Evolutionary conservation across 1,139 yeast genomes (phyloP).

Genomic region (Trichomonascaceae sp.): DNA sequence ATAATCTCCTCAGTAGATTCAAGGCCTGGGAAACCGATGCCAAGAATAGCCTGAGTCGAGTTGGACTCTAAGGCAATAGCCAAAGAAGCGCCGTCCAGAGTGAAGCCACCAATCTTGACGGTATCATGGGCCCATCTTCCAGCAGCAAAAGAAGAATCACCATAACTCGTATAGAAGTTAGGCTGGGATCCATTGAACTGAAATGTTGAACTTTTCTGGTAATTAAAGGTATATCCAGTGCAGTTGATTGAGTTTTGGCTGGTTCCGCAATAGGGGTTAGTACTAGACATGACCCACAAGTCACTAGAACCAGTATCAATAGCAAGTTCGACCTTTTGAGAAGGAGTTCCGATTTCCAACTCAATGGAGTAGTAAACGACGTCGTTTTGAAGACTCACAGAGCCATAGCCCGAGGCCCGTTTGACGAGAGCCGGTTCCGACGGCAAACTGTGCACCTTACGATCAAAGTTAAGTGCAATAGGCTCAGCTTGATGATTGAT

Average conservation of each 20-base stretch:
- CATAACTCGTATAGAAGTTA: slow-evolving; percentile 47
- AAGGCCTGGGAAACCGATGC: slow-evolving; percentile 44
- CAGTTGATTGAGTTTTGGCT: background rate
- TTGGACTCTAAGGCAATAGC: slow-evolving; percentile 44
- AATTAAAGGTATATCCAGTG: slow-evolving; percentile 16
- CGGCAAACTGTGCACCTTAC: background rate
- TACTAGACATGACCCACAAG: slow-evolving; percentile 47
- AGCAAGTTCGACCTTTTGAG: slow-evolving; percentile 31
- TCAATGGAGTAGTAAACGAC: slow-evolving; percentile 33
- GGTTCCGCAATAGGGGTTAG: slow-evolving; percentile 30
- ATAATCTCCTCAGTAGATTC: slow-evolving; percentile 36
- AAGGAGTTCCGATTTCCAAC: slow-evolving; percentile 36
- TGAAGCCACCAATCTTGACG: slow-evolving; percentile 35
- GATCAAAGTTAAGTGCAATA: background rate
- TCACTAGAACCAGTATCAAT: slow-evolving; percentile 48
- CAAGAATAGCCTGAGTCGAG: slow-evolving; percentile 45
- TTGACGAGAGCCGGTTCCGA: background rate
- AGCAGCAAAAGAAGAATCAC: slow-evolving; percentile 44
- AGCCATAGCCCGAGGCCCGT: slow-evolving; percentile 3
- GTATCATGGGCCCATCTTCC: slow-evolving; percentile 50
- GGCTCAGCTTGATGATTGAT: background rate
- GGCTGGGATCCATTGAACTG: slow-evolving; percentile 18
- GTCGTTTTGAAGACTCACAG: slow-evolving; percentile 18
- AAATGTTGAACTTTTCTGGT: slow-evolving; percentile 18
- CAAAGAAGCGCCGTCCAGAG: slow-evolving; percentile 37